Evolutionary conservation across 2,329 filamentous ascomycete species (phyloP).

Genomic region (Fusarium sp.): DNA sequence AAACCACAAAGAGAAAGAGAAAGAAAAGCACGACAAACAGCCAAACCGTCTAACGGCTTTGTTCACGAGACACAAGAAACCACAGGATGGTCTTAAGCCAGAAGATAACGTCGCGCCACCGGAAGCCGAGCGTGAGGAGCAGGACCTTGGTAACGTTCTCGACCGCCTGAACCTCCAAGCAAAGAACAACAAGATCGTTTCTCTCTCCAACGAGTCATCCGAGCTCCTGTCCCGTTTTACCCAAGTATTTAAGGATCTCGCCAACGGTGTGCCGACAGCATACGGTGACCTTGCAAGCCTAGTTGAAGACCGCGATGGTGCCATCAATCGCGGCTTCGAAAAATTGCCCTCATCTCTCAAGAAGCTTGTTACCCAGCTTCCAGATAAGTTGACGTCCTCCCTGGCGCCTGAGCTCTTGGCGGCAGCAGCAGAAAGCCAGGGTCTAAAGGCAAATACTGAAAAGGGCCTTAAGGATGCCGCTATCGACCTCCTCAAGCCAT

Average conservation of each 20-base stretch:
- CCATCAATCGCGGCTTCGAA: constrained; percentile 68
- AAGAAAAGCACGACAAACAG: constrained; percentile 47
- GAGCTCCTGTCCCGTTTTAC: constrained; percentile 87
- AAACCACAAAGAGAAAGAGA: constrained; percentile 51
- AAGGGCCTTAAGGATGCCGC: constrained; percentile 69
- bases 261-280: constrained; percentile 92
- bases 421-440: constrained; percentile 78
- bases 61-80: constrained; percentile 52
- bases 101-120: constrained; percentile 53
- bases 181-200: constrained; percentile 86
- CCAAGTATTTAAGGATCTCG: constrained; percentile 87
- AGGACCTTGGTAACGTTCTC: constrained; percentile 82
- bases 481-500: constrained; percentile 74
- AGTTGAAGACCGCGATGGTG: constrained; percentile 68
- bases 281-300: constrained; percentile 82
- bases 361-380: constrained; percentile 85
- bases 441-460: constrained; percentile 64
- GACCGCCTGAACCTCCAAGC: constrained; percentile 85
- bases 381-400: constrained; percentile 79
- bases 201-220: constrained; percentile 83
- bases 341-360: constrained; percentile 81
- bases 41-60: constrained; percentile 49
- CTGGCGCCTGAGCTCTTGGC: constrained; percentile 86
- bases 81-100: constrained; percentile 48
- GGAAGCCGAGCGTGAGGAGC: constrained; percentile 61